A percentile compares a stretch with the other conserved stretches of the same genome.
phyloP scores from a whole-genome alignment of 257 asterid species.

The Petunia secreta region DNA sequence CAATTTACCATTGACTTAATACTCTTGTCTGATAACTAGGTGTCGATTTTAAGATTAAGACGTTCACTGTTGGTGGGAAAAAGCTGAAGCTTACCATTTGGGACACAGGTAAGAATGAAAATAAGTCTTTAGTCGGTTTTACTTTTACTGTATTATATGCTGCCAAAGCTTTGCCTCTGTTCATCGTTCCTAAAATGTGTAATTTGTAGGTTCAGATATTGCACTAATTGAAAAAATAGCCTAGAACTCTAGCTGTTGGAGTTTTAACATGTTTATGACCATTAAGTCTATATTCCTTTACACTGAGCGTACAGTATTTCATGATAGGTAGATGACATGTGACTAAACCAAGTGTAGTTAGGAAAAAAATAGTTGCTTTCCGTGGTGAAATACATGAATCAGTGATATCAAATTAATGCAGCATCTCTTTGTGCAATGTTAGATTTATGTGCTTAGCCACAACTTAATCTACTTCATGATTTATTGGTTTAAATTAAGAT shows the following conservation, averaged over 20 bases:
- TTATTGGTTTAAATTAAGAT: neutral
- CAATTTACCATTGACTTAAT: neutral
- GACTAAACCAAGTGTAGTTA: neutral
- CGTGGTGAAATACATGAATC: neutral
- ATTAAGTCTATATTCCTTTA: neutral
- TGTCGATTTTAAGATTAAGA: conserved; percentile 57
- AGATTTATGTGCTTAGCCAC: conserved; percentile 4
- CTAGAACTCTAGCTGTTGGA: neutral
- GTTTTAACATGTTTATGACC: neutral
- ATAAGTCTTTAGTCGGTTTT: neutral
- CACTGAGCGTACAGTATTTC: neutral
- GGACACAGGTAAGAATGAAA: conserved; percentile 72
- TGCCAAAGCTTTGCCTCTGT: neutral
- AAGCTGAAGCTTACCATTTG: conserved; percentile 89
- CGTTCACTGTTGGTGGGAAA: conserved; percentile 77
- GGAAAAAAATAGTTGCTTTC: neutral
- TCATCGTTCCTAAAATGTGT: neutral
- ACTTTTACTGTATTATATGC: neutral
- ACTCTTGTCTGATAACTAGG: conserved; percentile 20
- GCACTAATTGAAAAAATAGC: neutral
- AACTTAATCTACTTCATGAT: neutral
- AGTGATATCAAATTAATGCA: neutral
- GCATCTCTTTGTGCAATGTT: neutral
- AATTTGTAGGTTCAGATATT: neutral
- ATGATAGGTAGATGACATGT: neutral